Conservation (phyloP, 768 basidiomycete species). For the Suillus alpinus region DNA sequence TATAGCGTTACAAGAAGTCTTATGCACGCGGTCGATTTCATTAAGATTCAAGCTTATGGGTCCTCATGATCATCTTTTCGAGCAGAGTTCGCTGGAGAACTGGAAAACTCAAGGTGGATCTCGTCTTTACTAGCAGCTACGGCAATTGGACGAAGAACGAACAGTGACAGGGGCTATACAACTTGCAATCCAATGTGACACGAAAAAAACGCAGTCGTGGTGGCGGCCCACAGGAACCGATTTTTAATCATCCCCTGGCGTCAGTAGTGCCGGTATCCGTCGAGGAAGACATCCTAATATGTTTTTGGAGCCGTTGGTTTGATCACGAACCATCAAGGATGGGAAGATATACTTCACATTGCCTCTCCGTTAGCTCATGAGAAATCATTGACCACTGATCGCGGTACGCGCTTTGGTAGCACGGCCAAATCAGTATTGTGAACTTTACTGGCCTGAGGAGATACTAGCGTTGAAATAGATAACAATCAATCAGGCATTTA, state of each 20-base stretch:
- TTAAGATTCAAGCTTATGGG: neutral
- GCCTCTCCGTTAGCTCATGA: slow-evolving; percentile 64
- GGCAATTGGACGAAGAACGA: slow-evolving; percentile 48
- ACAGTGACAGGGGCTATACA: neutral
- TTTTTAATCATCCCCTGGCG: neutral
- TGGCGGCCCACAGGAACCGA: neutral
- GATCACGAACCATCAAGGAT: slow-evolving; percentile 38
- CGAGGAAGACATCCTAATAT: neutral
- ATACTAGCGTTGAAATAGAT: slow-evolving; percentile 27
- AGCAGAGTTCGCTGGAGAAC: neutral
- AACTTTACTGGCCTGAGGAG: slow-evolving; percentile 47
- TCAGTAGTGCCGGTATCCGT: neutral
- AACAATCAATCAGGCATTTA: neutral
- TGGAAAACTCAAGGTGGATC: neutral
- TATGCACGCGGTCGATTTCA: neutral
- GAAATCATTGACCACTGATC: slow-evolving; percentile 59
- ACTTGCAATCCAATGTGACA: neutral
- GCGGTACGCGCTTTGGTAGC: slow-evolving; percentile 65
- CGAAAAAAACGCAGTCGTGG: neutral
- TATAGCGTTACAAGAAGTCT: neutral
- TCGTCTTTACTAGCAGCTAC: slow-evolving; percentile 46
- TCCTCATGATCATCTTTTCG: neutral
- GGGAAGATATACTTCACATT: slow-evolving; percentile 70
- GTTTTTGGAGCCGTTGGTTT: neutral
- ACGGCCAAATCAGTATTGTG: slow-evolving; percentile 64